A percentile compares a stretch with the other conserved stretches of the same genome.
phyloP scores from a whole-genome alignment of 176 grass and related monocot species.

The Oryza coarctata region DNA sequence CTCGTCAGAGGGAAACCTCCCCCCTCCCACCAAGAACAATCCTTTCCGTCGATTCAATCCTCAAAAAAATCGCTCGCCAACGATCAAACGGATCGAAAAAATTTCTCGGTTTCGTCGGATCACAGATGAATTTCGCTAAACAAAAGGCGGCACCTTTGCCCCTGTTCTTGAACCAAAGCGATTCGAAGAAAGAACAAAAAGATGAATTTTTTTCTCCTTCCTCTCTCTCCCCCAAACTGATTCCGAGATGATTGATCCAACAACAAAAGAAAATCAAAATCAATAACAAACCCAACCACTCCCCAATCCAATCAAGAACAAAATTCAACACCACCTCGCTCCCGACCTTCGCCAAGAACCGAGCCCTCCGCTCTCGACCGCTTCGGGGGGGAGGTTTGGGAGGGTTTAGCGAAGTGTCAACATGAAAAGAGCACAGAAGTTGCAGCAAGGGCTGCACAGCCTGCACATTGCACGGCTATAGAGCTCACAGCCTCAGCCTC shows the following conservation, averaged over 20 bases:
- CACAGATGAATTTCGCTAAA: constrained; percentile 4
- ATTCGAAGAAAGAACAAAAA: background rate
- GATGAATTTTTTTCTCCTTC: background rate
- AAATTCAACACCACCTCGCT: background rate
- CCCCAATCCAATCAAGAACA: background rate
- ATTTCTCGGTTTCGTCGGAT: constrained; percentile 2
- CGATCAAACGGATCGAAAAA: constrained; percentile 19
- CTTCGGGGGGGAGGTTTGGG: constrained; percentile 23
- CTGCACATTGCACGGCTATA: constrained; percentile 8
- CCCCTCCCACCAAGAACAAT: constrained; percentile 19
- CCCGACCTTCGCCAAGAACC: background rate
- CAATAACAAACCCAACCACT: constrained; percentile 6
- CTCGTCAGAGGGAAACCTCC: constrained; percentile 59
- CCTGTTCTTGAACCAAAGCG: constrained; percentile 12
- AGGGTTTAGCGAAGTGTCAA: constrained; percentile 40
- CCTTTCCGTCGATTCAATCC: too few species aligned
- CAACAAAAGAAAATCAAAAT: background rate
- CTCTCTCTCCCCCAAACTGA: background rate
- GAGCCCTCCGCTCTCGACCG: background rate
- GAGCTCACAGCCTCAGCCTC: background rate
- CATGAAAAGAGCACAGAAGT: constrained; percentile 11
- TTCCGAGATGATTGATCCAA: background rate
- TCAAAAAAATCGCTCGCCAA: background rate
- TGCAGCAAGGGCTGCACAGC: background rate
- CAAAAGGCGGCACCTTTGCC: constrained; percentile 37